phyloP scores from a whole-genome alignment of 2,329 filamentous ascomycete species.

The Penicillium griseofulvum region DNA sequence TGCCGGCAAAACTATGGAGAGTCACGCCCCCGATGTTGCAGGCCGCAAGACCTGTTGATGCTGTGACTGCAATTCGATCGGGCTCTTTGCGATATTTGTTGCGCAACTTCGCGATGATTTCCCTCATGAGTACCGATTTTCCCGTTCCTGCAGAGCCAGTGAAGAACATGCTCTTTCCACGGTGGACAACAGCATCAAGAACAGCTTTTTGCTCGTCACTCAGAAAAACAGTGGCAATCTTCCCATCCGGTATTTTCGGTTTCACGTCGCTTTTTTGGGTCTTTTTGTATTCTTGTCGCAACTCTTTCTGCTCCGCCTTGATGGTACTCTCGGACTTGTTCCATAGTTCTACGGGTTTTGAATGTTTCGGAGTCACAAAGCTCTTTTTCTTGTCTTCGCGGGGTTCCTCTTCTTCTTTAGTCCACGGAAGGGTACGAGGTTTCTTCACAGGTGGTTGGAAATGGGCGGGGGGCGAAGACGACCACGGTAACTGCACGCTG shows the following conservation, averaged over 20 bases:
- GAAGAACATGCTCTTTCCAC: constrained; percentile 90
- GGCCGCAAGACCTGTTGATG: constrained; percentile 90
- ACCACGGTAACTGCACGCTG: constrained; percentile 68
- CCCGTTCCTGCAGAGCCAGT: constrained; percentile 94
- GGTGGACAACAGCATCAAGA: constrained; percentile 74
- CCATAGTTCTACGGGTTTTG: constrained; percentile 57
- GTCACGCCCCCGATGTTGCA: constrained; percentile 97
- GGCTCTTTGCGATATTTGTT: constrained; percentile 73
- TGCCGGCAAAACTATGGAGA: constrained; percentile 91
- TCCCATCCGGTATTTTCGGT: constrained; percentile 40
- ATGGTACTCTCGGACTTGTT: constrained; percentile 71
- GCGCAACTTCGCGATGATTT: constrained; percentile 79
- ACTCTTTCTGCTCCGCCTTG: constrained; percentile 73
- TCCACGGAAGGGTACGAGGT: constrained; percentile 65
- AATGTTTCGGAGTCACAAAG: constrained; percentile 47
- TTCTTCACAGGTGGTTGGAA: constrained; percentile 46
- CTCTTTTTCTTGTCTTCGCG: constrained; percentile 21
- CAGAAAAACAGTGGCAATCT: constrained; percentile 62
- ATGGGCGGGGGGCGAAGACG: constrained; percentile 54
- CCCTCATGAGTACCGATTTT: constrained; percentile 91
- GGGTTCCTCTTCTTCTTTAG: constrained; percentile 37
- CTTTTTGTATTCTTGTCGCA: constrained; percentile 60
- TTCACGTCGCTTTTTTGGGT: constrained; percentile 47
- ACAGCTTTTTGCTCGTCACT: constrained; percentile 86
- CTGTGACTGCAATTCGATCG: constrained; percentile 86